Evolutionary conservation across 1,139 yeast species (phyloP).

Genomic region (Candida sp.): DNA sequence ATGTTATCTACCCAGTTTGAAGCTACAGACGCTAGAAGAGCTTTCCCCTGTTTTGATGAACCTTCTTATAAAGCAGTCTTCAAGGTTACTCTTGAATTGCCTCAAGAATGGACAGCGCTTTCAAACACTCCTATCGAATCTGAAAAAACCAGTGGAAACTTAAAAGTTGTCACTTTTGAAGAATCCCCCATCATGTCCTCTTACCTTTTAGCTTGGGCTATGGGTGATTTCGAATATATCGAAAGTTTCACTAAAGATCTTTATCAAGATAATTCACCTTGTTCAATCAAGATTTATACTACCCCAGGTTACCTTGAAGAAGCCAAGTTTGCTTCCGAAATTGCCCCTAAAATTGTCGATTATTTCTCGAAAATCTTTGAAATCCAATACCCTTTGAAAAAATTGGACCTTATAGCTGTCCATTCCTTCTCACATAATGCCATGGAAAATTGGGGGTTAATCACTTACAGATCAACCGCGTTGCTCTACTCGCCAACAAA

Average conservation of each 20-base stretch:
- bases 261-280: constrained; percentile 46
- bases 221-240: constrained; percentile 72
- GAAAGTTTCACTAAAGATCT: constrained; percentile 42
- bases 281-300: constrained; percentile 72
- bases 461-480: constrained; percentile 54
- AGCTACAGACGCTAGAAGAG: constrained; percentile 82
- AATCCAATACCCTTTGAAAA: constrained; percentile 68
- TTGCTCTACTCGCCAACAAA: constrained; percentile 45
- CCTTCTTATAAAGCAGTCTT: constrained; percentile 76
- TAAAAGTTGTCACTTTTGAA: constrained; percentile 31
- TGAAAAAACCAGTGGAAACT: constrained; percentile 8
- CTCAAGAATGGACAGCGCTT: constrained; percentile 57
- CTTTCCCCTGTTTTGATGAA: constrained; percentile 82
- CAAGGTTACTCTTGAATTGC: constrained; percentile 57
- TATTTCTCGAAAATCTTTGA: constrained; percentile 65
- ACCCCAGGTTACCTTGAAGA: constrained; percentile 64
- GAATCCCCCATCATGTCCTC: constrained; percentile 73
- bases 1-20: constrained; percentile 84
- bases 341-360: constrained; percentile 65
- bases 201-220: constrained; percentile 72
- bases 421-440: constrained; percentile 60
- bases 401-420: constrained; percentile 58
- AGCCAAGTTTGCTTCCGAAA: constrained; percentile 62
- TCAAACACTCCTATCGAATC: constrained; percentile 65
- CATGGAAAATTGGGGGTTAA: constrained; percentile 61